Percentiles rank a stretch among this genome's conserved stretches.
Conservation (phyloP, 192 early-diverging fungal species). For the Backusella parvicylindrica region DNA sequence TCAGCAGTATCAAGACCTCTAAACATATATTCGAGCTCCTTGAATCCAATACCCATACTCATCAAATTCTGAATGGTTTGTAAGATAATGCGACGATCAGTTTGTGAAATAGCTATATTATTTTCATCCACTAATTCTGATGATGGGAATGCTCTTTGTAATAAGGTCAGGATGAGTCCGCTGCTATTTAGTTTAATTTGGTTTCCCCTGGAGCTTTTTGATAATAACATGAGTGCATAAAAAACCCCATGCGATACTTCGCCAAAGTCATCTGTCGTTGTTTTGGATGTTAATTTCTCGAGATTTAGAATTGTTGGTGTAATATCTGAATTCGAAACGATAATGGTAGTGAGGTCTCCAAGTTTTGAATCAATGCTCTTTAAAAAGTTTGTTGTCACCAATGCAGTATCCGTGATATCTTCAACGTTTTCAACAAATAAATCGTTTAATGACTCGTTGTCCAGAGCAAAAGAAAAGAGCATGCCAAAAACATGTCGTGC, state of each 20-base stretch:
- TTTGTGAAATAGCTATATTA: constrained; percentile 1
- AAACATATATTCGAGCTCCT: constrained; percentile 56
- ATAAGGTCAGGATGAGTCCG: constrained; percentile 38
- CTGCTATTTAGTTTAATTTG: constrained; percentile 50
- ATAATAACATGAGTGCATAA: constrained; percentile 37
- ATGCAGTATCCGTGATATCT: background rate
- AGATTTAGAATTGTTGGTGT: constrained; percentile 25
- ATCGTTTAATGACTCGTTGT: constrained; percentile 41
- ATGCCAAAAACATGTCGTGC: constrained; percentile 49
- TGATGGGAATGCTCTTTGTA: constrained; percentile 31
- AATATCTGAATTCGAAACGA: constrained; percentile 31
- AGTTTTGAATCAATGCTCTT: constrained; percentile 11
- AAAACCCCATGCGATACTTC: constrained; percentile 23
- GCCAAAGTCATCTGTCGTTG: constrained; percentile 1
- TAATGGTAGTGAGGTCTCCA: background rate
- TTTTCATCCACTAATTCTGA: background rate
- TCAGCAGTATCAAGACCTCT: constrained; percentile 31
- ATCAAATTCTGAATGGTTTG: constrained; percentile 47
- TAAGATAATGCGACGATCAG: constrained; percentile 16
- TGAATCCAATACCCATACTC: constrained; percentile 50
- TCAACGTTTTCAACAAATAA: constrained; percentile 37
- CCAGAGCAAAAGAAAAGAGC: constrained; percentile 51
- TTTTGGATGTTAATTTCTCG: constrained; percentile 9
- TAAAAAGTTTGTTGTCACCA: background rate
- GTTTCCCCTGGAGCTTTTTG: constrained; percentile 47